Percentiles rank a stretch among this genome's conserved stretches.
phyloP scores from a whole-genome alignment of 2,329 filamentous ascomycete species.

The Rhynchosporium agropyri region DNA sequence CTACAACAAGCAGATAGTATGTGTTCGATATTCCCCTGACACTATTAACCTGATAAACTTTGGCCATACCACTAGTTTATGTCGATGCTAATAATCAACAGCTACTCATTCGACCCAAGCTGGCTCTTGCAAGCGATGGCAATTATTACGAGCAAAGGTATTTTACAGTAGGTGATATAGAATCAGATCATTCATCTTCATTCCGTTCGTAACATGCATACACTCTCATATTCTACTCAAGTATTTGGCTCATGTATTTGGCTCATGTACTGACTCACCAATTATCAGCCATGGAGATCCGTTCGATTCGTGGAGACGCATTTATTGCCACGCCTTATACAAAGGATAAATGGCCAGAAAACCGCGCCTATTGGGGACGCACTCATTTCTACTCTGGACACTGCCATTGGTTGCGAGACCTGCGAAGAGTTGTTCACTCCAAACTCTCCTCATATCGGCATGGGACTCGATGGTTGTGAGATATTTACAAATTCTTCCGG shows the following conservation, averaged over 20 bases:
- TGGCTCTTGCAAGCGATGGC: constrained; percentile 72
- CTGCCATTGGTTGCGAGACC: constrained; percentile 64
- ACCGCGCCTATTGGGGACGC: constrained; percentile 63
- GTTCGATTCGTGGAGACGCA: constrained; percentile 60
- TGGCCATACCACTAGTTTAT: neutral
- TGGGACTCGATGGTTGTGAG: constrained; percentile 71
- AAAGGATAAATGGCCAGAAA: constrained; percentile 53
- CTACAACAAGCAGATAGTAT: constrained; percentile 66
- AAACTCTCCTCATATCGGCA: constrained; percentile 53
- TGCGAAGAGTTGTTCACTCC: constrained; percentile 71
- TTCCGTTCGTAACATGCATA: no score
- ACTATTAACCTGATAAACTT: neutral
- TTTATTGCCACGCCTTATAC: constrained; percentile 60
- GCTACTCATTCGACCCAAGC: constrained; percentile 65
- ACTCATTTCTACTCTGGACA: constrained; percentile 55
- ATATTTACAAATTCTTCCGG: constrained; percentile 72
- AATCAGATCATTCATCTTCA: no score
- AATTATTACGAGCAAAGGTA: constrained; percentile 54
- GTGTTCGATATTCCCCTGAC: constrained; percentile 24
- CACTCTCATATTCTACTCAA: no score
- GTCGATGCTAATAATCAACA: neutral
- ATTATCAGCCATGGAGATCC: constrained; percentile 14
- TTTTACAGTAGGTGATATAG: neutral
- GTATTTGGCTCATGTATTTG: no score
- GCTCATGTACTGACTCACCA: no score